Conservation (phyloP, 2,329 filamentous ascomycete species). For the Claviceps sp. region DNA sequence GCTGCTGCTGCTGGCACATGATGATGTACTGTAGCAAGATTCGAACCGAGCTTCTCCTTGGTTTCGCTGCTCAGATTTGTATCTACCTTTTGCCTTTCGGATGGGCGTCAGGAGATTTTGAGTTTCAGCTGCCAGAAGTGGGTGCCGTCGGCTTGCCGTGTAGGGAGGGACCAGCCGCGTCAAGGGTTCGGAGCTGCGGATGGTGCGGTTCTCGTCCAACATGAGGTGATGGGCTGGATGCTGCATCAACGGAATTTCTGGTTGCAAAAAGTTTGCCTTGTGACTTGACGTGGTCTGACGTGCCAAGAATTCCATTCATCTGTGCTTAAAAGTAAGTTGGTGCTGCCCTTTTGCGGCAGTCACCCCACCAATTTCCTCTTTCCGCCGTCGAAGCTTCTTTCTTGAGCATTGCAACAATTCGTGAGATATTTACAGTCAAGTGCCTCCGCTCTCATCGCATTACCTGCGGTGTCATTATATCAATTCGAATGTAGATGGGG, state of each 20-base stretch:
- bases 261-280: neutral
- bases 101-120: neutral
- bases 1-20: slow-evolving; percentile 2
- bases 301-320: too few relatives aligned
- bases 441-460: too few relatives aligned
- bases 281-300: too few relatives aligned
- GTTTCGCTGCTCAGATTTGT: neutral
- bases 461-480: too few relatives aligned
- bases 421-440: too few relatives aligned
- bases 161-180: neutral
- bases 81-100: neutral
- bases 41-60: neutral
- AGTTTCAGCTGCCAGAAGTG: neutral
- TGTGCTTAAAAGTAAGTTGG: too few relatives aligned
- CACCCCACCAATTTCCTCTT: too few relatives aligned
- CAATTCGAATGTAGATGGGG: neutral
- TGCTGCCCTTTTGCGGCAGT: too few relatives aligned
- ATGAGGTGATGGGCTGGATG: neutral
- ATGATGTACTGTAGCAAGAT: neutral
- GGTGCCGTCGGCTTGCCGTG: neutral
- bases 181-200: neutral
- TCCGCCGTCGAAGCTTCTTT: too few relatives aligned
- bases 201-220: neutral
- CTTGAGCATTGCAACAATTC: too few relatives aligned
- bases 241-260: neutral